These are phyloP conservation scores for Stylosanthes scabra DNA, from an alignment of 331 rosid species.

Conservation along the genomic window DNA sequence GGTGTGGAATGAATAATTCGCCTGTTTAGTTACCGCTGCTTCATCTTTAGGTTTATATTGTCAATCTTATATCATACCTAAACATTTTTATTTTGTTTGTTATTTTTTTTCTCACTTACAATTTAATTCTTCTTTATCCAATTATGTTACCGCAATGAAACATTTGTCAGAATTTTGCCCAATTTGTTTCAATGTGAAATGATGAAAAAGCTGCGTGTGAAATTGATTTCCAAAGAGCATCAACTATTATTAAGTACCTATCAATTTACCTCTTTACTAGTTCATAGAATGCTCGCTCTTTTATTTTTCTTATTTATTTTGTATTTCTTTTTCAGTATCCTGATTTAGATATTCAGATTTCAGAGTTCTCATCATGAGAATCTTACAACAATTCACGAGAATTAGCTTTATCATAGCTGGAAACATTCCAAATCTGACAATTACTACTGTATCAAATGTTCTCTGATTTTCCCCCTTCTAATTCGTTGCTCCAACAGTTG, in stretches of 20 bases:
- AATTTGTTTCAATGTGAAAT: conserved; percentile 29
- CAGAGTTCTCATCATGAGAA: not conserved
- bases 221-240: not conserved
- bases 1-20: conserved; percentile 65
- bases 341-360: not conserved
- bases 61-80: conserved; percentile 42
- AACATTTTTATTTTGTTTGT: not conserved
- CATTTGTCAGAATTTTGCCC: conserved; percentile 41
- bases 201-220: conserved; percentile 1
- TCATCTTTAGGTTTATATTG: conserved; percentile 16
- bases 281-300: not conserved
- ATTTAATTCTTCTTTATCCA: conserved; percentile 37
- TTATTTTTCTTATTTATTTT: not conserved
- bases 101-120: conserved; percentile 10
- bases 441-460: not conserved
- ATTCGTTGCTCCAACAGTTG: not conserved
- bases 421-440: not conserved
- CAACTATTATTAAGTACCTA: not conserved
- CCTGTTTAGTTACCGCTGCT: conserved; percentile 41
- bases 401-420: not conserved
- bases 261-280: not conserved
- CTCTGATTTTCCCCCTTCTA: not conserved
- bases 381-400: not conserved
- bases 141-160: conserved; percentile 41
- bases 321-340: not conserved